Base-by-base conservation (phyloP, 176 grass and related monocot species). In the Musa beccarii region DNA sequence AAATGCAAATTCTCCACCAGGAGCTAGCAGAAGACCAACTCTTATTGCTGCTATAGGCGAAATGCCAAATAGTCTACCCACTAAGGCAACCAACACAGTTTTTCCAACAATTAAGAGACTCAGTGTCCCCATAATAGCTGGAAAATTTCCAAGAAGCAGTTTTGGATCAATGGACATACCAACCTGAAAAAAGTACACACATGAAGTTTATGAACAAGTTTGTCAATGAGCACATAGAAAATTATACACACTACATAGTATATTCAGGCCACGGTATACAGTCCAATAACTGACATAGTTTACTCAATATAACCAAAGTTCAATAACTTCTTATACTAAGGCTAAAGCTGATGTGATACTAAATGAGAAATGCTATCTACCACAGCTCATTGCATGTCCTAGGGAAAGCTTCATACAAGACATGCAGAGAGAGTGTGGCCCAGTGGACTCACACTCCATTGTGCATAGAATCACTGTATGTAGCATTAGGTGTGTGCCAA, bases 1-100 rank as follows among this genome's bases (percentile, higher is more conserved):
- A 89, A 99, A 99, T 84, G 95, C 95, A 81, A 99, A 99, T 79
- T 99, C 95, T 76, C 95, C 95, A 59, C 95, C 95, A 85, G 95
- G 95, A 66, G 95, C 95, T 78, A 99, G 95, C 76, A 99, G 68
- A 82, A 99, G 91, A 69, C 90, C 95, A 19, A 90, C 91, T 59
- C 95, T 84, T 66, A 91, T 68, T 8, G 95, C 90, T 53, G 95
- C 83, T 89, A 99, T 99, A 75, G 85, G 83, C 25, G 95, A 94
- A 84, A 99, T 78, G 59, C 95, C 95, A 86, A 99, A 99, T 57
- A 99, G 63, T 79, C 85, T 94, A 78, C 95, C 95, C 54, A 93
- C 81, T 78, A 99, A 82, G 76, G 84, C 79, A 83, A 99, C 95
- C 81, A 99, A 55, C 50, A 99, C 52, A 68, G 90, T 87, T 80